Evolutionary conservation across 352 stramenopile species (phyloP), one percentile per base, ranked within the genome.

Genomic region (Phytopythium vexans): DNA sequence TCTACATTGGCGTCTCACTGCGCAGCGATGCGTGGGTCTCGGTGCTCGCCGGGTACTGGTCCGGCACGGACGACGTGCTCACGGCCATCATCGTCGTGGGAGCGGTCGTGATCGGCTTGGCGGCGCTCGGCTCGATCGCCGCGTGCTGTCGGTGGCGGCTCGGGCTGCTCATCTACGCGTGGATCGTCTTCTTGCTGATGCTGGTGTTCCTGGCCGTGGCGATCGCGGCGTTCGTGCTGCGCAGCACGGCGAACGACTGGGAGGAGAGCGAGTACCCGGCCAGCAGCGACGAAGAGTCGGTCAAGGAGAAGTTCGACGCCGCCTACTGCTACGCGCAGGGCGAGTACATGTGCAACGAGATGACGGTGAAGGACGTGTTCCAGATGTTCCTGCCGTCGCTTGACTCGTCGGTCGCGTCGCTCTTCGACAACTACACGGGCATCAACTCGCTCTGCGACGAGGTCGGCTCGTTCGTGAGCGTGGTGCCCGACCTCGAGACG

Each of bases 281-380:
- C 21, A 71, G 57, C 41, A 60, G 45, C 31, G 55, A 74, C 34
- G 81, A 92, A 43, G 53, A 69, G 39, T 59, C 52, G 6, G 60
- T 89, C 55, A 86, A 84, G 65, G 55, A 64, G 34, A 56, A 81
- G 34, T 88, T 92, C 34, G 77, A 92, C 55, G 57, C 78, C 58
- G 68, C 59, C 31, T 89, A 89, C 49, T 92, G 81, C 66, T 88
- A 88, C 46, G 71, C 77, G 15, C 77, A 91, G 68, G 81, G 74
- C 52, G 81, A 69, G 14, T 86, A 82, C 46, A 71, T 91, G 27
- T 91, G 81, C 59, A 89, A 86, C 49, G 52, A 75, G 35, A 74
- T 74, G 41, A 74, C 64, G 8, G 62, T 85, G 21, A 62, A 42
- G n/a, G 75, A 88, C 31, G 76, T 76, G 5, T 57, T 86, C 12